A percentile compares a stretch with the other conserved stretches of the same genome.
Evolutionary conservation across 1,284 basidiomycete species (phyloP).

Genomic region (Sanghuangporus weigelae): DNA sequence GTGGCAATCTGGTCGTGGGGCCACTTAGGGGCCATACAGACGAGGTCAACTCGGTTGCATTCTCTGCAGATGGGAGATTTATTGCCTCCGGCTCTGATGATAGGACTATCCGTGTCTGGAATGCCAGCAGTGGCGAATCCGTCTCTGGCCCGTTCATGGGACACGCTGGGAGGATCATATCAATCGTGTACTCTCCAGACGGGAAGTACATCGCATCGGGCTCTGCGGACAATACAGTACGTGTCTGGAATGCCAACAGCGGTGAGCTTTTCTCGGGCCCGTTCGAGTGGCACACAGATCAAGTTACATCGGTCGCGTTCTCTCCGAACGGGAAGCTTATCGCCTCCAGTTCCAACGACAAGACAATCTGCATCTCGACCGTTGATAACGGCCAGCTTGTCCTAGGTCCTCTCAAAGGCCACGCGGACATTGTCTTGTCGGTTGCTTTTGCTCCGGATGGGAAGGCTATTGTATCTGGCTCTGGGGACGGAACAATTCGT

Average conservation of each 20-base stretch:
- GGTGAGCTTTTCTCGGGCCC: neutral
- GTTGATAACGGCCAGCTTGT: neutral
- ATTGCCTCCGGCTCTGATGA: constrained; percentile 1
- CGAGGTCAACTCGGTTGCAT: neutral
- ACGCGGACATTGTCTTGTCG: neutral
- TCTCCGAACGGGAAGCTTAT: constrained; percentile 2
- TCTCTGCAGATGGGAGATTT: neutral
- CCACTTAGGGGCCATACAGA: neutral
- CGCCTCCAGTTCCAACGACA: neutral
- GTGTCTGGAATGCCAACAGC: neutral
- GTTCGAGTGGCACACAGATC: neutral
- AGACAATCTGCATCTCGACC: neutral
- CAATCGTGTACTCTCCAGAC: neutral
- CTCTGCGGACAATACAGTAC: neutral
- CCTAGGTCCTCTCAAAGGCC: neutral
- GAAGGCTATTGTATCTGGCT: neutral
- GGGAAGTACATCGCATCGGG: constrained; percentile 1
- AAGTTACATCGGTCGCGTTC: neutral
- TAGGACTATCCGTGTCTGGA: neutral
- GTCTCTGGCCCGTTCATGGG: neutral
- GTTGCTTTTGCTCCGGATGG: neutral
- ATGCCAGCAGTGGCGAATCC: neutral
- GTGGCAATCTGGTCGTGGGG: neutral
- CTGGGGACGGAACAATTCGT: neutral
- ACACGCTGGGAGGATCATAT: neutral